Percentiles rank a stretch among this genome's conserved stretches.
These are phyloP conservation scores for Oropetium thomaeum DNA, from an alignment of 176 grass and related monocot genomes.

Conservation along the genomic window DNA sequence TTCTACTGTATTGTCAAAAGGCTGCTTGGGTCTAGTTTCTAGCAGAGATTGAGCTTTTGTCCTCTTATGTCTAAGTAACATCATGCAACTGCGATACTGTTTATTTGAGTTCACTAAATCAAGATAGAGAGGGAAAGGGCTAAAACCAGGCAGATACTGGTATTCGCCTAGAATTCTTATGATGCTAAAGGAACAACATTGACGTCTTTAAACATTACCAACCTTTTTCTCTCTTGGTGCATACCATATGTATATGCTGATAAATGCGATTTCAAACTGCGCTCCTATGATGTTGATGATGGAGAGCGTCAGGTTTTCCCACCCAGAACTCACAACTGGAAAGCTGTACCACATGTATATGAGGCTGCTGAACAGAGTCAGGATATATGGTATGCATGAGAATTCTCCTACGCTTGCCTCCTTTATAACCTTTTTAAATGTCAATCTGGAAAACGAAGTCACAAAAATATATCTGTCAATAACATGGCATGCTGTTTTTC, in stretches of 20 bases:
- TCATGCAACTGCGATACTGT: not conserved
- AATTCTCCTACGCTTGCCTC: constrained; percentile 66
- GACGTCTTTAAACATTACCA: constrained; percentile 7
- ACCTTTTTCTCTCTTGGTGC: constrained; percentile 59
- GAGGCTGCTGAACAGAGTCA: constrained; percentile 54
- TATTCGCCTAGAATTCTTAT: not conserved
- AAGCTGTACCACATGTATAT: constrained; percentile 66
- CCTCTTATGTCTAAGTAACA: not conserved
- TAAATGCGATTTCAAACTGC: constrained; percentile 54
- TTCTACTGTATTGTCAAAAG: not conserved
- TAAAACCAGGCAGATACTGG: not conserved
- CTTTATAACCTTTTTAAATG: constrained; percentile 66
- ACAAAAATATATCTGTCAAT: not conserved
- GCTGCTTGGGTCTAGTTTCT: not conserved
- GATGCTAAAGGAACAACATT: not conserved
- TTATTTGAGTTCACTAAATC: not conserved
- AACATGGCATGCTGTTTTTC: not conserved
- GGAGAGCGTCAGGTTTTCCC: constrained; percentile 60
- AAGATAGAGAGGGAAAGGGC: not conserved
- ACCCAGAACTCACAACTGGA: constrained; percentile 59
- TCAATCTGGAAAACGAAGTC: constrained; percentile 49
- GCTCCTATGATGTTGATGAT: constrained; percentile 49
- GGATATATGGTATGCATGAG: constrained; percentile 66
- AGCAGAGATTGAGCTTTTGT: not conserved
- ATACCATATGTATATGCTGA: constrained; percentile 68